phyloP scores from a whole-genome alignment of 768 basidiomycete species.

The Podaxis sp. region DNA sequence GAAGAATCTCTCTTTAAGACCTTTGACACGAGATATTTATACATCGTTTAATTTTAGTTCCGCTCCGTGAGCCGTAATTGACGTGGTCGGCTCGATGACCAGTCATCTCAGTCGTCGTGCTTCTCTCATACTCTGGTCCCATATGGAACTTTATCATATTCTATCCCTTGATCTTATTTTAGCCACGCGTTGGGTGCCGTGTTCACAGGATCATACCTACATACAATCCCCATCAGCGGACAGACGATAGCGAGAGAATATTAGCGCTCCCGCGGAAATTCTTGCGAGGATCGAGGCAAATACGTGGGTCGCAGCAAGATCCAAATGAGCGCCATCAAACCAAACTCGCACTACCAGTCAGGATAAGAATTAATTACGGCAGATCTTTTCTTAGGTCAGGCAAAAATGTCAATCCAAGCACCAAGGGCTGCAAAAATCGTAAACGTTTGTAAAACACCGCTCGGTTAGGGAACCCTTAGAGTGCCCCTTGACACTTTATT shows the following conservation, averaged over 20 bases:
- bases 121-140: constrained; percentile 9
- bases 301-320: too few relatives aligned
- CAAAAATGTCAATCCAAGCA: background rate
- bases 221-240: too few relatives aligned
- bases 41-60: background rate
- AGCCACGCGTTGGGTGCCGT: background rate
- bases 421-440: background rate
- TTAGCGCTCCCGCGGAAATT: too few relatives aligned
- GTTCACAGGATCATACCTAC: background rate
- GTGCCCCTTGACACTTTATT: background rate
- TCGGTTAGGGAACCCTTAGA: background rate
- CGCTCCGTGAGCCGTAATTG: constrained; percentile 17
- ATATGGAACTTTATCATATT: background rate
- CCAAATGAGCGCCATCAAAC: too few relatives aligned
- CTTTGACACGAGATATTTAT: constrained; percentile 1
- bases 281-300: too few relatives aligned
- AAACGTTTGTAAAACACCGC: background rate
- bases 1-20: background rate
- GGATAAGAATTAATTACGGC: background rate
- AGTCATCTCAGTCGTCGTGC: constrained; percentile 3
- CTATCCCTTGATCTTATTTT: background rate
- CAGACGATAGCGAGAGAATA: too few relatives aligned
- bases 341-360: too few relatives aligned
- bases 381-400: background rate
- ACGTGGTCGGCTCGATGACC: constrained; percentile 12